phyloP scores from a whole-genome alignment of 2,329 filamentous ascomycete genomes.

The Pseudogymnoascus sp. region DNA sequence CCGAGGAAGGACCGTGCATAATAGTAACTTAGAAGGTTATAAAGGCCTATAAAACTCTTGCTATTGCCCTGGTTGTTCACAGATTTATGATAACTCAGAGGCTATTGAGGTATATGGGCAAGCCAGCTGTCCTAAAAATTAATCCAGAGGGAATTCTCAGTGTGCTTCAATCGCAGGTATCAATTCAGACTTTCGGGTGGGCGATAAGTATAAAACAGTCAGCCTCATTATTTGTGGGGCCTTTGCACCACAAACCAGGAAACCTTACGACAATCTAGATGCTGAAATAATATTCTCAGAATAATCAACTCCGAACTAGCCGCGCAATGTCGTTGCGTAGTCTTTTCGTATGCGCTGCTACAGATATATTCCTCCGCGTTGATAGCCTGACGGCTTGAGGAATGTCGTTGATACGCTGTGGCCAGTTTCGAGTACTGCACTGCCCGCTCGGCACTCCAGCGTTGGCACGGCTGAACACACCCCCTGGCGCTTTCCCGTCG shows the following conservation, averaged over 20 bases:
- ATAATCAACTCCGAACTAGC: constrained; percentile 8
- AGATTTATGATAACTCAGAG: not conserved
- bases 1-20: constrained; percentile 2
- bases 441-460: constrained; percentile 9
- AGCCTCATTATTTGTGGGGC: constrained; percentile 9
- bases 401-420: constrained; percentile 6
- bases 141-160: not conserved
- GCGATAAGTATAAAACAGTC: not conserved
- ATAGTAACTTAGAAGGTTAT: not conserved
- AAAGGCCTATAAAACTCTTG: not conserved
- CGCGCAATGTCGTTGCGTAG: constrained; percentile 8
- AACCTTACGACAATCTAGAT: not conserved
- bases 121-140: not conserved
- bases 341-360: not conserved
- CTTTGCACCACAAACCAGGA: not conserved
- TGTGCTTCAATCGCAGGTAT: not conserved
- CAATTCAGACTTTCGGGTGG: not conserved
- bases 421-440: constrained; percentile 4
- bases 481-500: constrained; percentile 15
- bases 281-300: not conserved
- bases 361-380: not conserved
- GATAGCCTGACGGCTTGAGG: constrained; percentile 6
- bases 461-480: constrained; percentile 20
- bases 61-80: not conserved
- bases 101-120: not conserved